These are phyloP conservation scores for Zopfia rhizophila DNA, from an alignment of 2,329 filamentous ascomycete species.

Conservation along the genomic window DNA sequence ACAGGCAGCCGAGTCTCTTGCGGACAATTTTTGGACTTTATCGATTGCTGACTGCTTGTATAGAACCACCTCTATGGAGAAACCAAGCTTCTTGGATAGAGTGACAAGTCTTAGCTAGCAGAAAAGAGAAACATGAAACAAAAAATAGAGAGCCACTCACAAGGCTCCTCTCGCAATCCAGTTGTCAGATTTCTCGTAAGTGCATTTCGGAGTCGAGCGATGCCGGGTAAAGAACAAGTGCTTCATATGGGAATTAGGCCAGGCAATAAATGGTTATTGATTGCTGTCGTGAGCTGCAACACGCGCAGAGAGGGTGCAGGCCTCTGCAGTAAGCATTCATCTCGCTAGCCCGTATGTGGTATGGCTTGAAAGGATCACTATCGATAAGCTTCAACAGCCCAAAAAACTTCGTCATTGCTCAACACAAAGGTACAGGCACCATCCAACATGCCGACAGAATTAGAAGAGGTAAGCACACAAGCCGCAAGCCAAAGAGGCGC, in stretches of 20 bases:
- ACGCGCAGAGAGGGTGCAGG: too few species aligned
- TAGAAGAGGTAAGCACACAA: slow-evolving; percentile 59
- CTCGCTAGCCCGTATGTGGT: not conserved
- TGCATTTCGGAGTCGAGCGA: too few species aligned
- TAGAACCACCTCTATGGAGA: too few species aligned
- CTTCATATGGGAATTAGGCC: too few species aligned
- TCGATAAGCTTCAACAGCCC: slow-evolving; percentile 44
- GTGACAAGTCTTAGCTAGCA: too few species aligned
- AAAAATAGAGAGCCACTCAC: slow-evolving; percentile 5
- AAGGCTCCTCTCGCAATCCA: too few species aligned
- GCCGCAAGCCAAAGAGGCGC: not conserved
- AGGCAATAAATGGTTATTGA: too few species aligned
- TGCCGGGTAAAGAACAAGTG: too few species aligned
- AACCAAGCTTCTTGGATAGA: too few species aligned
- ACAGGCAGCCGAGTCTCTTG: slow-evolving; percentile 1
- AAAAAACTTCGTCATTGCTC: slow-evolving; percentile 40
- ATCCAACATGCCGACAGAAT: slow-evolving; percentile 59
- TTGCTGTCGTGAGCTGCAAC: slow-evolving; percentile 1
- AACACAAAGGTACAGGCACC: slow-evolving; percentile 21
- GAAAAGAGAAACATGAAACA: slow-evolving; percentile 1
- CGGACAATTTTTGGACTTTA: slow-evolving; percentile 4
- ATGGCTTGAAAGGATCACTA: slow-evolving; percentile 30
- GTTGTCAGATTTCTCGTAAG: too few species aligned
- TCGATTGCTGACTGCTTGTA: slow-evolving; percentile 2
- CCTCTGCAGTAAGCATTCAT: too few species aligned